Base-by-base conservation (phyloP, 805 yeast species). In the Ogataea saltuana region DNA sequence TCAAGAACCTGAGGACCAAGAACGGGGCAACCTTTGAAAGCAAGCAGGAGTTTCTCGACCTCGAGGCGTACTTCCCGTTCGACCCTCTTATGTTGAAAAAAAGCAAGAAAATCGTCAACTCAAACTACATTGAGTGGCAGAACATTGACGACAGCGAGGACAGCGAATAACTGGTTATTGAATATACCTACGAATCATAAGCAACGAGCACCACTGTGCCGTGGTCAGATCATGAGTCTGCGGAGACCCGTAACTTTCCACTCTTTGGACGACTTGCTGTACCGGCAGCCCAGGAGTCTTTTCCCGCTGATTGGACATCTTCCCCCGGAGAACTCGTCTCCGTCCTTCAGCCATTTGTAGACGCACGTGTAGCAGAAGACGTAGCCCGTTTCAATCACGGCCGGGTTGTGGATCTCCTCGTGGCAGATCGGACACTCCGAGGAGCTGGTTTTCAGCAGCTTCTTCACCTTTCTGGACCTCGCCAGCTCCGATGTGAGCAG, bases 61-160 rank as follows among this genome's bases (percentile, higher is more conserved):
- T 91, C 40, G 97, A 90, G 61, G 89, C 93, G n/a, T 91, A 88
- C 61, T 91, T 91, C 65, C 99, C 99, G 10, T 91, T 87, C 61
- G 98, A 91, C 69, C 99, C 99, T 1, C 65, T 93, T 48, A 78
- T 85, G 39, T 73, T 91, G 49, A 84, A 82, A 33, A 65, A 65
- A 9, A 76, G 87, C 36, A 79, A 81, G 54, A 62, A 66, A 29
- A 61, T 79, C 25, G 67, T 93, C 43, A 69, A 73, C 23, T 71
- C 66, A 5, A 72, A 74, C 46, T 85, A 81, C 58, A 80, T 90
- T 20, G 93, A 89, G 55, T 91, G 98, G 98, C 75, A 74, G 27
- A 89, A 80, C 32, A 86, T 81, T 25, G 83, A 83, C 30, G 85
- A 77, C 41, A 55, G 61, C 40, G 67, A 61, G 38, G 59, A 58